phyloP scores from a whole-genome alignment of 2,329 filamentous ascomycete species.

The Cladophialophora yegresii region DNA sequence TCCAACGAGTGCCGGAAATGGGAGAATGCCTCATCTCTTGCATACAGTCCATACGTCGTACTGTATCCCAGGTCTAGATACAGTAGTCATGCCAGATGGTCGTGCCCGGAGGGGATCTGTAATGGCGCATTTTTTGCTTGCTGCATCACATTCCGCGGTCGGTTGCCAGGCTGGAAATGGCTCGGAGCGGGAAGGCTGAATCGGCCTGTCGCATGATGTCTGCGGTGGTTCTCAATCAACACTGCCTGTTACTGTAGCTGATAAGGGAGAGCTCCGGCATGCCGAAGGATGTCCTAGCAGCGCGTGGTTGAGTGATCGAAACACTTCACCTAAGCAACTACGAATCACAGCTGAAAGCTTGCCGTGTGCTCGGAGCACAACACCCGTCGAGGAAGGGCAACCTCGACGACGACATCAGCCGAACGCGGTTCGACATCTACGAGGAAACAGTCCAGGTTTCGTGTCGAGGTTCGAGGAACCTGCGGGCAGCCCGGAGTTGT shows the following conservation, averaged over 20 bases:
- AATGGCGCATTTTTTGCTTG: not conserved
- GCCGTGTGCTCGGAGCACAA: not conserved
- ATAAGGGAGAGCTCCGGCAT: not conserved
- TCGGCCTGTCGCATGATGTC: not conserved
- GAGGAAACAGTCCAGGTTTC: not conserved
- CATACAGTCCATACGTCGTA: not conserved
- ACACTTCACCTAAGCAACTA: not conserved
- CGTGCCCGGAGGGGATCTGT: not conserved
- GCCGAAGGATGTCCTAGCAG: not conserved
- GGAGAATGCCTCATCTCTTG: no score
- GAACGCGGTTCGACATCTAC: not conserved
- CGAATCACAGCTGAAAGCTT: not conserved
- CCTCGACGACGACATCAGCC: not conserved
- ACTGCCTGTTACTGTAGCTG: not conserved
- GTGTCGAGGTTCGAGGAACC: not conserved
- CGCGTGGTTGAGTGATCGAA: not conserved
- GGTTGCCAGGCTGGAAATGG: not conserved
- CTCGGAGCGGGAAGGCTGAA: not conserved
- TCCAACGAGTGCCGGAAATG: not conserved
- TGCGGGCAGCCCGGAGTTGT: not conserved
- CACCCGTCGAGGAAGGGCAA: not conserved
- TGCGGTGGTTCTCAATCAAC: not conserved
- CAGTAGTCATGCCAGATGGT: not conserved
- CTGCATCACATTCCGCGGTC: not conserved
- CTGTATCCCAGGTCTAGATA: not conserved